Evolutionary conservation across 306 rosid species (phyloP).

Genomic region (Pyrus bretschneideri): DNA sequence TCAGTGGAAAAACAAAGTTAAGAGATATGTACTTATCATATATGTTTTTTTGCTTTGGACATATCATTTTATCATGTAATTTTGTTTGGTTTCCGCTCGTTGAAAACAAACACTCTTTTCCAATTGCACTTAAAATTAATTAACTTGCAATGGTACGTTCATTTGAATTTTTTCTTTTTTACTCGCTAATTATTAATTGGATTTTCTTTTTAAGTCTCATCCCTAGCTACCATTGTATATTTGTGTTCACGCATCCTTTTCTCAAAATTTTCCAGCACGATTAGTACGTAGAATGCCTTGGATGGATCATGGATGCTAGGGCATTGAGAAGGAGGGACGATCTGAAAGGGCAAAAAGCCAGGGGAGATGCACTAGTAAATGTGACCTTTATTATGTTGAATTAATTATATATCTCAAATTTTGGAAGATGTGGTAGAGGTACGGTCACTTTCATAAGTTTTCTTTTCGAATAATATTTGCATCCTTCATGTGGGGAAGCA

Average conservation of each 20-base stretch:
- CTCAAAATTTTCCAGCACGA: not conserved
- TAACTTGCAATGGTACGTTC: not conserved
- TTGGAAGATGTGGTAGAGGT: not conserved
- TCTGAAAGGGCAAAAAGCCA: not conserved
- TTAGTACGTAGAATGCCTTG: not conserved
- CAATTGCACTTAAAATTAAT: not conserved
- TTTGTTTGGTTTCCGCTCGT: not conserved
- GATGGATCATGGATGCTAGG: not conserved
- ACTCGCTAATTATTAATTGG: not conserved
- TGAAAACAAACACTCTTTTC: not conserved
- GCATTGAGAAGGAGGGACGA: not conserved
- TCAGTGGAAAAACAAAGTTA: constrained; percentile 16
- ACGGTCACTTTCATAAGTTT: not conserved
- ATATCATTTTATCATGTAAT: not conserved
- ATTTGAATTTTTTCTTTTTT: not conserved
- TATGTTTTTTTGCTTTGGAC: not conserved
- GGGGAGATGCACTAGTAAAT: not conserved
- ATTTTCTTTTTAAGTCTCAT: not conserved
- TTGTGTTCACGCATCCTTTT: not conserved
- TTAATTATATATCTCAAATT: not conserved
- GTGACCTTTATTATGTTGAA: not conserved
- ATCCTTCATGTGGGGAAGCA: too few species aligned
- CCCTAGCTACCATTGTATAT: not conserved
- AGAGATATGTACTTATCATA: not conserved
- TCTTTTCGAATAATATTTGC: too few species aligned